Percentiles rank a stretch among this genome's conserved stretches.
phyloP scores from a whole-genome alignment of 768 basidiomycete genomes.

The Serendipita sp. region DNA sequence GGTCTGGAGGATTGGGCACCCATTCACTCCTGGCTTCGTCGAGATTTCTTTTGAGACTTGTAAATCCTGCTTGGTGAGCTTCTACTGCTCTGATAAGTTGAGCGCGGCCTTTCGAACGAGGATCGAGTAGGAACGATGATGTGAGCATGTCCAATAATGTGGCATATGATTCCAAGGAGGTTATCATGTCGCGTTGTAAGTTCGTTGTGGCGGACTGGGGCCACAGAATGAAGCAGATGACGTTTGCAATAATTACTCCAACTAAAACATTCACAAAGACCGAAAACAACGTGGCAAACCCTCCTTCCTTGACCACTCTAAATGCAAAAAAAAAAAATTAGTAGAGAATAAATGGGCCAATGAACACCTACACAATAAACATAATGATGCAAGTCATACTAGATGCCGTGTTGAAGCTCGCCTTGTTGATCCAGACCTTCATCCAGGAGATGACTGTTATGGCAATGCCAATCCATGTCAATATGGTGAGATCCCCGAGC shows the following conservation, averaged over 20 bases:
- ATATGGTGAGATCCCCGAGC: constrained; percentile 55
- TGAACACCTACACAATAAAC: constrained; percentile 51
- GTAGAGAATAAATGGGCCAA: constrained; percentile 12
- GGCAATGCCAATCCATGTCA: constrained; percentile 70
- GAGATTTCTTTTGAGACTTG: constrained; percentile 70
- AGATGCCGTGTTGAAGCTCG: constrained; percentile 74
- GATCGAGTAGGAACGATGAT: constrained; percentile 58
- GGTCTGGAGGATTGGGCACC: constrained; percentile 22
- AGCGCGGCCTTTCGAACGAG: constrained; percentile 45
- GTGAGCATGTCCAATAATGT: constrained; percentile 74
- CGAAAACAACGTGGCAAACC: constrained; percentile 52
- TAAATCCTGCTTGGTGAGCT: constrained; percentile 79
- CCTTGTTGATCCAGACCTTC: constrained; percentile 82
- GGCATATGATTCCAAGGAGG: constrained; percentile 74
- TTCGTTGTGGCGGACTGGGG: constrained; percentile 68
- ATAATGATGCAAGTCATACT: constrained; percentile 41
- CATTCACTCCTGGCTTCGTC: constrained; percentile 82
- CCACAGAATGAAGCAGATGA: constrained; percentile 76
- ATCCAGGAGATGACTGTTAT: constrained; percentile 77
- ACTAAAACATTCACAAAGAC: constrained; percentile 62
- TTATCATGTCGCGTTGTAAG: constrained; percentile 64
- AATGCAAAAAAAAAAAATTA: constrained; percentile 6
- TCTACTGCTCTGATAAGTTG: constrained; percentile 58
- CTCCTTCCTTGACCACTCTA: constrained; percentile 81
- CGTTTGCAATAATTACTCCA: constrained; percentile 63